A percentile compares a stretch with the other conserved stretches of the same genome.
phyloP scores from a whole-genome alignment of 352 stramenopile genomes.

The Phytophthora pini region DNA sequence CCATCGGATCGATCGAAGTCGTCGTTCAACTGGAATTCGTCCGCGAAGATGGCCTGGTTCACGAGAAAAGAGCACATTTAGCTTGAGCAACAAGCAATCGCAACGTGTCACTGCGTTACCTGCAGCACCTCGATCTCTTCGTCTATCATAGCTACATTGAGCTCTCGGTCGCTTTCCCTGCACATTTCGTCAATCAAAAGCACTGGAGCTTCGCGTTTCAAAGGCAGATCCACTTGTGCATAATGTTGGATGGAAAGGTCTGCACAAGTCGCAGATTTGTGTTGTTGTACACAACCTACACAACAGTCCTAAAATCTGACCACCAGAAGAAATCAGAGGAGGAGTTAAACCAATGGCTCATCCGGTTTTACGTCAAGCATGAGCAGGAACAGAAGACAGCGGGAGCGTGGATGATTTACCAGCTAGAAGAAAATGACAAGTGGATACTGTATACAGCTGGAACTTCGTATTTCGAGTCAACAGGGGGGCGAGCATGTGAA shows the following conservation, averaged over 20 bases:
- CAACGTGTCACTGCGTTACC: not conserved
- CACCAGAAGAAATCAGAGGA: too few species aligned
- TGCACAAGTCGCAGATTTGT: slow-evolving; percentile 29
- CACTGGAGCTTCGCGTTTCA: not conserved
- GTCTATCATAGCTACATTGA: slow-evolving; percentile 3
- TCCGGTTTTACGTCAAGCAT: too few species aligned
- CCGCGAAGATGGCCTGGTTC: too few species aligned
- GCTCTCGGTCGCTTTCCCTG: slow-evolving; percentile 1
- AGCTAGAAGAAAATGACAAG: too few species aligned
- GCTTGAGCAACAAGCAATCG: not conserved
- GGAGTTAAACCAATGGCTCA: too few species aligned
- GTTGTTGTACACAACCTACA: slow-evolving; percentile 3
- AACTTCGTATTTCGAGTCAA: too few species aligned
- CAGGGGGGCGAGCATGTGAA: too few species aligned
- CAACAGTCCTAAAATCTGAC: too few species aligned
- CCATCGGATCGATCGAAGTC: slow-evolving; percentile 44
- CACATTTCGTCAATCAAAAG: not conserved
- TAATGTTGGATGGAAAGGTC: not conserved
- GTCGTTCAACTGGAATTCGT: slow-evolving; percentile 40
- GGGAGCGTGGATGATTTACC: too few species aligned
- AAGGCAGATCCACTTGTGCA: not conserved
- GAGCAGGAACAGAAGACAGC: too few species aligned
- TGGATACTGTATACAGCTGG: too few species aligned
- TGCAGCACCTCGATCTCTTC: slow-evolving; percentile 15
- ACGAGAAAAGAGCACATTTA: not conserved